Evolutionary conservation across 2,329 filamentous ascomycete genomes (phyloP).

Genomic region (Penicillium sp.): DNA sequence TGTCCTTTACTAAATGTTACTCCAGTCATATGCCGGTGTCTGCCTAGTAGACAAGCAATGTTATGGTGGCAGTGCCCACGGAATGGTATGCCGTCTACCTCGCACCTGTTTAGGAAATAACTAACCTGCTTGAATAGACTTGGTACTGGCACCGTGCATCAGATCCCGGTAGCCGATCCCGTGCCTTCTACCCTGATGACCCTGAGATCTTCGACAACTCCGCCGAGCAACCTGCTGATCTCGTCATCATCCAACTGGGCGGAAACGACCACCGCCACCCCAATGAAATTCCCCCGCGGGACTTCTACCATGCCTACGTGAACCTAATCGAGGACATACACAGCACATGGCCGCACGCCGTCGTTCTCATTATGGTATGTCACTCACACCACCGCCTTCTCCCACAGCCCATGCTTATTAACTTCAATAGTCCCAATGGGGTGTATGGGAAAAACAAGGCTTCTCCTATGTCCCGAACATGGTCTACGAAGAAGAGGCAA

Average conservation of each 20-base stretch:
- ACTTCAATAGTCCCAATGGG: slow-evolving; percentile 51
- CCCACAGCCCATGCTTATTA: not conserved
- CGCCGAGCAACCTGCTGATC: slow-evolving; percentile 34
- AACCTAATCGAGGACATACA: slow-evolving; percentile 45
- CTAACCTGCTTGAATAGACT: slow-evolving; percentile 27
- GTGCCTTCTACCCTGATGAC: slow-evolving; percentile 40
- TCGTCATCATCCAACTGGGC: slow-evolving; percentile 49
- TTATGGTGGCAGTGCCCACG: slow-evolving; percentile 54
- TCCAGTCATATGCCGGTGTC: slow-evolving; percentile 55
- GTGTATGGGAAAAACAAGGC: slow-evolving; percentile 53
- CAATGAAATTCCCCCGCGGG: slow-evolving; percentile 41
- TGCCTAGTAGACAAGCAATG: slow-evolving; percentile 58
- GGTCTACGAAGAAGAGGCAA: slow-evolving; percentile 53
- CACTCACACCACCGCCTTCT: not conserved
- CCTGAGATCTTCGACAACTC: slow-evolving; percentile 32
- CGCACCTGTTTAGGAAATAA: not conserved
- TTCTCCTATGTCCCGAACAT: slow-evolving; percentile 51
- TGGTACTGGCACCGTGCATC: slow-evolving; percentile 61
- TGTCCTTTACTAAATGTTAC: not conserved
- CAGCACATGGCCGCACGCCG: slow-evolving; percentile 40
- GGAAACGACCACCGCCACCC: slow-evolving; percentile 47
- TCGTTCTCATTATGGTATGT: slow-evolving; percentile 43
- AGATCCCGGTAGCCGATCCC: slow-evolving; percentile 53
- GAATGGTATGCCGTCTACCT: slow-evolving; percentile 36
- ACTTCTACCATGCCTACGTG: slow-evolving; percentile 44